Evolutionary conservation across 768 basidiomycete genomes (phyloP).

Genomic region (Lentinula sp.): DNA sequence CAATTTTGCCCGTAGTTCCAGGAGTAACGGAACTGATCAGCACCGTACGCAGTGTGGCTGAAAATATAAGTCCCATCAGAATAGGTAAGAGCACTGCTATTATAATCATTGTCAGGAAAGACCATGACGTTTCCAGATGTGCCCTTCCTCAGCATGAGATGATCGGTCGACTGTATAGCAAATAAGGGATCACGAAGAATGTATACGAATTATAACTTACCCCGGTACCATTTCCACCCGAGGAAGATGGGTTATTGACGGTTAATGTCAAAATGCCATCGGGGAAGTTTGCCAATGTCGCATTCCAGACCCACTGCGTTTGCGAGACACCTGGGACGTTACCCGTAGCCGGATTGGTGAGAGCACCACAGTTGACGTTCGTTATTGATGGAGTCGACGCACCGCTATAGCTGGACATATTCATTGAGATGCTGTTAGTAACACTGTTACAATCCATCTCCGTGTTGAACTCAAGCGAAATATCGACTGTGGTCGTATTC

Average conservation of each 20-base stretch:
- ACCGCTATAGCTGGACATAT: conserved; percentile 62
- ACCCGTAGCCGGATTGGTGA: conserved; percentile 44
- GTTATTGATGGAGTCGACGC: conserved; percentile 49
- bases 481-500: conserved; percentile 69
- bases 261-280: conserved; percentile 80
- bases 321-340: conserved; percentile 47
- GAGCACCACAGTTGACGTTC: conserved; percentile 38
- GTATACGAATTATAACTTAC: conserved; percentile 40
- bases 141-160: conserved; percentile 79
- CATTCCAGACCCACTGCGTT: conserved; percentile 71
- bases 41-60: conserved; percentile 78
- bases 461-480: conserved; percentile 75
- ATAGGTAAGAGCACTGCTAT: conserved; percentile 49
- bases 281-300: conserved; percentile 65
- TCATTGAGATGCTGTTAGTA: conserved; percentile 58
- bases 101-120: conserved; percentile 82
- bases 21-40: conserved; percentile 83
- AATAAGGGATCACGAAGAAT: conserved; percentile 28
- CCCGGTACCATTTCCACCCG: conserved; percentile 43
- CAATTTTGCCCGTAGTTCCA: conserved; percentile 83
- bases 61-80: conserved; percentile 66
- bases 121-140: conserved; percentile 73
- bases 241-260: conserved; percentile 49
- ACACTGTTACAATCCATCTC: conserved; percentile 74
- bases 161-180: conserved; percentile 60